Evolutionary conservation across 2,329 filamentous ascomycete genomes (phyloP).

Genomic region (Drechslerella stenobrocha): DNA sequence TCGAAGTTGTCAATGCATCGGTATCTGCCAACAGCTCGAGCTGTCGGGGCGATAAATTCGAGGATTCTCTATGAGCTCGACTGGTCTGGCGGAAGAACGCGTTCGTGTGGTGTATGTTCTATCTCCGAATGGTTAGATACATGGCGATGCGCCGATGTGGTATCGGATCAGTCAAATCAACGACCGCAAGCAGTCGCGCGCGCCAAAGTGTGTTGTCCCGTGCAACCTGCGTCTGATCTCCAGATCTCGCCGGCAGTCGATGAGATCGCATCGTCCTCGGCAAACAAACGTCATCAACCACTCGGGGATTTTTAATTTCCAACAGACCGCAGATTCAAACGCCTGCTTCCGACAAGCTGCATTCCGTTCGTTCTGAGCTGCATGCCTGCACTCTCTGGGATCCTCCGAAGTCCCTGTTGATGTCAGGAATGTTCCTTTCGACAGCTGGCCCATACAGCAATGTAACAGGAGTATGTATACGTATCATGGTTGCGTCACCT

Average conservation of each 20-base stretch:
- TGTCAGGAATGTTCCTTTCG: conserved; percentile 6
- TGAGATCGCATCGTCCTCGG: conserved; percentile 33
- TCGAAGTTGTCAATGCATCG: too few species aligned
- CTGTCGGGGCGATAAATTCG: too few species aligned
- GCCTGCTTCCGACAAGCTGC: conserved; percentile 14
- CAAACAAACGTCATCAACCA: conserved; percentile 44
- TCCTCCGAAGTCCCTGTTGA: conserved; percentile 22
- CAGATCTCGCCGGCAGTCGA: conserved; percentile 33
- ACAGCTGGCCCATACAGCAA: conserved; percentile 23
- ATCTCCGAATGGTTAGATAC: too few species aligned
- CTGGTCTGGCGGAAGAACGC: too few species aligned
- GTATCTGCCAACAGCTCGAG: too few species aligned
- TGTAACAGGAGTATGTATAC: conserved; percentile 37
- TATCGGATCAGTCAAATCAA: too few species aligned
- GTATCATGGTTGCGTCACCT: conserved; percentile 10
- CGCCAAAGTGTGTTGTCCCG: conserved; percentile 25
- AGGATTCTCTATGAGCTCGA: too few species aligned
- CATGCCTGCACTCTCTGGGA: conserved; percentile 12
- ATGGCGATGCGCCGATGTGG: too few species aligned
- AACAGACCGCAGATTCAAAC: conserved; percentile 20
- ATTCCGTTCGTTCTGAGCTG: conserved; percentile 20
- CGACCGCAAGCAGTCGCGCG: conserved; percentile 7
- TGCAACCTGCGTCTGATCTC: conserved; percentile 8
- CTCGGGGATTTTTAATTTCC: conserved; percentile 37
- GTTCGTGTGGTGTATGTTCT: too few species aligned